A percentile compares a stretch with the other conserved stretches of the same genome.
Conservation (phyloP, 1,284 basidiomycete genomes). For the Farysia itapuensis region DNA sequence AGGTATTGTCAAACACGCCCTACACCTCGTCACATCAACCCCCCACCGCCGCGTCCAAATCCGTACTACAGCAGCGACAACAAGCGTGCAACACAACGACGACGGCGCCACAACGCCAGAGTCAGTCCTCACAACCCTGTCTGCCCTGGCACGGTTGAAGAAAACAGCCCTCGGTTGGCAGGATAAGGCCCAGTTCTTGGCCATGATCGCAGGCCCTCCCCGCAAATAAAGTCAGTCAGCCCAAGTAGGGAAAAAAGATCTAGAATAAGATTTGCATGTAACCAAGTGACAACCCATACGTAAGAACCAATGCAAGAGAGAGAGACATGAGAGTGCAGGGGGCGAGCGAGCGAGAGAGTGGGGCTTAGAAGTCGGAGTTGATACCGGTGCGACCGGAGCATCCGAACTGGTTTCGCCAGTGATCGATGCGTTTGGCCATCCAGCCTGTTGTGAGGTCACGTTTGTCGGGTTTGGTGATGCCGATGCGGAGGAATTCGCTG, state of each 20-base stretch:
- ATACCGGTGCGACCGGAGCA: slow-evolving; percentile 7
- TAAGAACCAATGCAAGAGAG: too few relatives aligned
- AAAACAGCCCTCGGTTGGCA: neutral
- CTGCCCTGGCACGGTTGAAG: neutral
- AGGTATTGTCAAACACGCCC: neutral
- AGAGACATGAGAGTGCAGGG: too few relatives aligned
- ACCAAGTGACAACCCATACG: too few relatives aligned
- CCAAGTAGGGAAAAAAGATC: too few relatives aligned
- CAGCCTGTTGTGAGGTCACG: slow-evolving; percentile 11
- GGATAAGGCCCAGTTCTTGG: neutral
- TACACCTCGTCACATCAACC: neutral
- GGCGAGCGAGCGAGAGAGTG: too few relatives aligned
- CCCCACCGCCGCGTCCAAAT: neutral
- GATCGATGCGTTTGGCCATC: slow-evolving; percentile 13
- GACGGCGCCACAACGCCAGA: too few relatives aligned
- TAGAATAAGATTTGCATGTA: too few relatives aligned
- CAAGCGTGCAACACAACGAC: neutral
- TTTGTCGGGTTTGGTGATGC: slow-evolving; percentile 8
- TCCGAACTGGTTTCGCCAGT: slow-evolving; percentile 1
- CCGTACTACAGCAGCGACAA: neutral
- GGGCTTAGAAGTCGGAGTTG: neutral
- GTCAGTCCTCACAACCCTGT: neutral
- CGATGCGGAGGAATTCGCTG: slow-evolving; percentile 15
- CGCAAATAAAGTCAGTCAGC: too few relatives aligned
- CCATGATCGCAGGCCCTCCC: too few relatives aligned